Evolutionary conservation across 306 rosid species (phyloP).

Genomic region (Elaeagnus macrophylla): DNA sequence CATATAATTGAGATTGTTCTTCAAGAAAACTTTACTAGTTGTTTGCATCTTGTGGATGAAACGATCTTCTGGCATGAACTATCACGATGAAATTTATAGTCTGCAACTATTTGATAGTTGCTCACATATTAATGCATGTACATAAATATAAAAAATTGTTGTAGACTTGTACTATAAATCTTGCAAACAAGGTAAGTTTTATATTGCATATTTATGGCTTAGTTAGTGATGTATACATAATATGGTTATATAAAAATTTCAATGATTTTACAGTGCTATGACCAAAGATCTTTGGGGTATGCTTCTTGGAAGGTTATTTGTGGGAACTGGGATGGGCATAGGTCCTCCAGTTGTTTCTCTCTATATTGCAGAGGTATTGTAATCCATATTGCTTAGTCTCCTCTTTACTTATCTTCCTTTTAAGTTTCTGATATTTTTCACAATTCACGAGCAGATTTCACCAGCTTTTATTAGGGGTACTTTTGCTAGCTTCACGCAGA

Average conservation of each 20-base stretch:
- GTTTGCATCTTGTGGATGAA: too few species aligned
- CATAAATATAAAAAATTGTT: too few species aligned
- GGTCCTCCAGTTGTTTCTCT: conserved; percentile 84
- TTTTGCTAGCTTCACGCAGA: conserved; percentile 72
- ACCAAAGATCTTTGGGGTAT: conserved; percentile 64
- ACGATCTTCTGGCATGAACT: too few species aligned
- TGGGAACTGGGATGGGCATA: conserved; percentile 78
- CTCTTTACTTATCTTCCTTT: neutral
- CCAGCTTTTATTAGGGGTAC: conserved; percentile 71
- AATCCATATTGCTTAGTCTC: conserved; percentile 10
- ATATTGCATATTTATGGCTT: neutral
- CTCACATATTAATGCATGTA: too few species aligned
- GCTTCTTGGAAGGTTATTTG: conserved; percentile 81
- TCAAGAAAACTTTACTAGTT: too few species aligned
- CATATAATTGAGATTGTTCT: too few species aligned
- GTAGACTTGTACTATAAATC: too few species aligned
- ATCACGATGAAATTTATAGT: too few species aligned
- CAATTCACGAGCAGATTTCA: conserved; percentile 45
- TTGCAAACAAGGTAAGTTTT: too few species aligned
- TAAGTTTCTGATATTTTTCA: conserved; percentile 1
- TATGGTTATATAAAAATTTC: neutral
- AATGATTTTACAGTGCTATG: conserved; percentile 47
- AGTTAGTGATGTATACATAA: neutral
- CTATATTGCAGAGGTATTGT: conserved; percentile 71
- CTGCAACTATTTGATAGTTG: too few species aligned